phyloP scores from a whole-genome alignment of 2,329 filamentous ascomycete species.

The Arthrinium puccinioides region DNA sequence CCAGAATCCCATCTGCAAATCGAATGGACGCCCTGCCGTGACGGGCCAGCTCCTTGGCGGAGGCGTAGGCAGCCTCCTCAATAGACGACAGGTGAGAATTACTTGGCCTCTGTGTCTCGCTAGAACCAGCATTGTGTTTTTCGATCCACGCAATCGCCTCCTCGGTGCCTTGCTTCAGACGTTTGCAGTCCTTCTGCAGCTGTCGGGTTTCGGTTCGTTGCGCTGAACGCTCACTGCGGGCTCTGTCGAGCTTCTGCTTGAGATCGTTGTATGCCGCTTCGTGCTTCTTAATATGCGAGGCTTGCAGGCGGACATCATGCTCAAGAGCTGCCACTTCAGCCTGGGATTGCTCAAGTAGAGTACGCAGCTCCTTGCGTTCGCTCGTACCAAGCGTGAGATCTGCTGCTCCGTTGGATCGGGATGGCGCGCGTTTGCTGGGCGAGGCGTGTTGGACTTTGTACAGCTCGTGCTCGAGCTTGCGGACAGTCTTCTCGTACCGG shows the following conservation, averaged over 20 bases:
- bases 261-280: conserved; percentile 51
- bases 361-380: conserved; percentile 53
- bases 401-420: conserved; percentile 3
- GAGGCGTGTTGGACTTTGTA: conserved; percentile 21
- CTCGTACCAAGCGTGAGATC: conserved; percentile 30
- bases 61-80: conserved; percentile 11
- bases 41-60: conserved; percentile 19
- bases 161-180: conserved; percentile 32
- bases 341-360: conserved; percentile 54
- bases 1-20: conserved; percentile 39
- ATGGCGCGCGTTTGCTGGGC: conserved; percentile 13
- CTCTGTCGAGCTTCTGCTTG: conserved; percentile 60
- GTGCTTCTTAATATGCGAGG: conserved; percentile 54
- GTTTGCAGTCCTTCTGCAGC: conserved; percentile 42
- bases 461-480: conserved; percentile 18
- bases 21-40: conserved; percentile 13
- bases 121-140: too few relatives aligned
- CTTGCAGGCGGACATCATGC: conserved; percentile 62
- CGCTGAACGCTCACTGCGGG: conserved; percentile 56
- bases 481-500: conserved; percentile 39
- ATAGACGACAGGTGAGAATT: not conserved
- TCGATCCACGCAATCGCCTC: conserved; percentile 28
- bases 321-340: conserved; percentile 63
- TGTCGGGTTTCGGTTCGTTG: conserved; percentile 48
- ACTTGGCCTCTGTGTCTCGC: conserved; percentile 13